Conservation (phyloP, 805 yeast species). For the Kazachstania psychrophila region DNA sequence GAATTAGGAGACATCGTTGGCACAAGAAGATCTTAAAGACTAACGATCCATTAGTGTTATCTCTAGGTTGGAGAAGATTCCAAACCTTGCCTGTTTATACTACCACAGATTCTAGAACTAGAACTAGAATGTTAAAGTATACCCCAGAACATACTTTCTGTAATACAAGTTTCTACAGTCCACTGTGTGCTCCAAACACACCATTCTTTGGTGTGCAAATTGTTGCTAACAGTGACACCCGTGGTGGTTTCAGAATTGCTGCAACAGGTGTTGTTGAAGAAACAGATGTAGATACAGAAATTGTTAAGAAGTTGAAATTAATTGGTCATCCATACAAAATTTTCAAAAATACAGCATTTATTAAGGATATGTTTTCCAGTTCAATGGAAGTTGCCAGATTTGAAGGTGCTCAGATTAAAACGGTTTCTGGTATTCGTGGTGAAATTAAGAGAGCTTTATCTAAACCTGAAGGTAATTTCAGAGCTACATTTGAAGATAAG, state of each 20-base stretch:
- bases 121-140: slow-evolving; percentile 95
- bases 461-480: slow-evolving; percentile 88
- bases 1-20: slow-evolving; percentile 98
- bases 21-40: slow-evolving; percentile 91
- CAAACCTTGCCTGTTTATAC: slow-evolving; percentile 94
- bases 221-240: slow-evolving; percentile 73
- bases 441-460: slow-evolving; percentile 92
- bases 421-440: slow-evolving; percentile 96
- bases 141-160: slow-evolving; percentile 98
- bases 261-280: slow-evolving; percentile 97
- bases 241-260: slow-evolving; percentile 86
- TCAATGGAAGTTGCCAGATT: slow-evolving; percentile 93
- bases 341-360: slow-evolving; percentile 91
- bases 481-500: slow-evolving; percentile 97
- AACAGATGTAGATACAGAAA: slow-evolving; percentile 78
- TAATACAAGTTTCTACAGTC: slow-evolving; percentile 93
- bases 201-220: slow-evolving; percentile 93
- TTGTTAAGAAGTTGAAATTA: slow-evolving; percentile 88
- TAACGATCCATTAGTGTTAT: slow-evolving; percentile 87
- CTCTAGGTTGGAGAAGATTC: slow-evolving; percentile 97
- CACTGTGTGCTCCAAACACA: slow-evolving; percentile 93
- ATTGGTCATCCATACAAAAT: slow-evolving; percentile 93
- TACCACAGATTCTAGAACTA: slow-evolving; percentile 92
- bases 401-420: slow-evolving; percentile 94
- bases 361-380: slow-evolving; percentile 91